Evolutionary conservation across 306 rosid genomes (phyloP).

Genomic region (Psophocarpus tetragonolobus): DNA sequence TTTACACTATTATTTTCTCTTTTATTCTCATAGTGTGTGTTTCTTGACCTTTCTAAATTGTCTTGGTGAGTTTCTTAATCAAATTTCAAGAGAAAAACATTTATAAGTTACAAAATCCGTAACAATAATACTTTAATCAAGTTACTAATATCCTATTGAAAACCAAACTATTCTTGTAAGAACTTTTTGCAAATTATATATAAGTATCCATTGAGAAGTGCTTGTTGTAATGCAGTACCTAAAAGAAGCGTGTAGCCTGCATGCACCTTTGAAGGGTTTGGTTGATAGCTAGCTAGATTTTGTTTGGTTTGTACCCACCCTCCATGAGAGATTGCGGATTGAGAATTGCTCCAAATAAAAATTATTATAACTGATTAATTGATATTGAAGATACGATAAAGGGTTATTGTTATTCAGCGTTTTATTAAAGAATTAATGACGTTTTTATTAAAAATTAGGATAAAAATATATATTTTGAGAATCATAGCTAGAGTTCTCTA

Average conservation of each 20-base stretch:
- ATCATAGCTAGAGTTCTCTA: background rate
- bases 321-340: slow-evolving; percentile 44
- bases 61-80: too few species aligned
- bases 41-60: too few species aligned
- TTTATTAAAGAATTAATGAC: background rate
- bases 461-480: background rate
- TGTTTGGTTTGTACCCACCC: slow-evolving; percentile 29
- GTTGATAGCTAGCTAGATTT: slow-evolving; percentile 10
- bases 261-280: slow-evolving; percentile 25
- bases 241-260: slow-evolving; percentile 27
- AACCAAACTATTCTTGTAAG: background rate
- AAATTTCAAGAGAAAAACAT: too few species aligned
- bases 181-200: background rate
- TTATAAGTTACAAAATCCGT: background rate
- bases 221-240: background rate
- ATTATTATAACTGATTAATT: background rate
- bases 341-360: slow-evolving; percentile 16
- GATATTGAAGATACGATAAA: background rate
- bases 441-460: background rate
- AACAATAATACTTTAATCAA: background rate
- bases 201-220: slow-evolving; percentile 19
- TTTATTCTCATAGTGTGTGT: too few species aligned
- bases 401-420: background rate
- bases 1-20: too few species aligned
- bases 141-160: background rate